Conservation (phyloP, 2,329 filamentous ascomycete genomes). For the Trichoderma sp. region DNA sequence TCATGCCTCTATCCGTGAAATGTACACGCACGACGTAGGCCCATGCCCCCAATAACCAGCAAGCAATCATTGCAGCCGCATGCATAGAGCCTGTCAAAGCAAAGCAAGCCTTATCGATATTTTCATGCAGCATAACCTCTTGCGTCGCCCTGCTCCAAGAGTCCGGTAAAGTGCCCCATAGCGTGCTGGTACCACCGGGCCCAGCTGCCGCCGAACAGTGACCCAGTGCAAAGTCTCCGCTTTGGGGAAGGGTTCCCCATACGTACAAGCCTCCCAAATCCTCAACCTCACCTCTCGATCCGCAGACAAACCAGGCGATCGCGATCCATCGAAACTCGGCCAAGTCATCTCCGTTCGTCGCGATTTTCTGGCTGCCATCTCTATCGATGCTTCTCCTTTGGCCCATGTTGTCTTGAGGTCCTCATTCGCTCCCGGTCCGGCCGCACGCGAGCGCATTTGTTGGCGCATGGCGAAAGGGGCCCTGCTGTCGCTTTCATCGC, state of each 20-base stretch:
- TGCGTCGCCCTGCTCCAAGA: constrained; percentile 13
- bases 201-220: constrained; percentile 26
- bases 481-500: constrained; percentile 51
- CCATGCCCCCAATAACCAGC: constrained; percentile 9
- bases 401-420: constrained; percentile 52
- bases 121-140: background rate
- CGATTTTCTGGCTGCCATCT: constrained; percentile 50
- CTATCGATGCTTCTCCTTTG: constrained; percentile 53
- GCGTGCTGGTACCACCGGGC: constrained; percentile 22
- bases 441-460: constrained; percentile 53
- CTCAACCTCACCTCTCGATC: constrained; percentile 59
- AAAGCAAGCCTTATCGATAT: constrained; percentile 18
- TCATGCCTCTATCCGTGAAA: constrained; percentile 9
- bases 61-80: background rate
- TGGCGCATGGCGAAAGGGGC: constrained; percentile 59
- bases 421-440: constrained; percentile 48
- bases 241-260: constrained; percentile 41
- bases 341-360: constrained; percentile 44
- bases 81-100: constrained; percentile 1
- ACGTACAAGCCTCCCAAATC: constrained; percentile 42
- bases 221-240: constrained; percentile 39
- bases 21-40: constrained; percentile 1
- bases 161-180: constrained; percentile 18
- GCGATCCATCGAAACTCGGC: constrained; percentile 54
- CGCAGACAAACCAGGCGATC: constrained; percentile 52